Percentiles rank a stretch among this genome's conserved stretches.
phyloP scores from a whole-genome alignment of 192 early-diverging fungal species.

The Backusella sp. region DNA sequence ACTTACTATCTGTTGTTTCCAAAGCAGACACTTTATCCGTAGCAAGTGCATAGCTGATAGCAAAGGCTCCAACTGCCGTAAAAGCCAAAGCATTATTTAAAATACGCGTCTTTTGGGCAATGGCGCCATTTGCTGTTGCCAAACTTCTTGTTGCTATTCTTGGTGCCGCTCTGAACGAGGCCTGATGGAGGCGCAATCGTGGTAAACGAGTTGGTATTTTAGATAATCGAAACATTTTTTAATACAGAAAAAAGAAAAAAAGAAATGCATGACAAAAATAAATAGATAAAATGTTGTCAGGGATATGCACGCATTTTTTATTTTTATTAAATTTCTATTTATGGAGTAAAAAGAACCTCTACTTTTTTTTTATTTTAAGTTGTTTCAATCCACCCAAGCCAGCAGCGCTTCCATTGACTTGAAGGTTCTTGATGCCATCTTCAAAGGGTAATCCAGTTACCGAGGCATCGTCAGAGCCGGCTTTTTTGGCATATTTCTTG shows the following conservation, averaged over 20 bases:
- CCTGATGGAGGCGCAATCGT: background rate
- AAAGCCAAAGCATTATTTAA: background rate
- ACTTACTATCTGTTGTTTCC: background rate
- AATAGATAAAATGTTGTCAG: background rate
- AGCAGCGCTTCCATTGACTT: conserved; percentile 13
- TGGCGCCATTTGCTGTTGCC: background rate
- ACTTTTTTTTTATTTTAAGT: background rate
- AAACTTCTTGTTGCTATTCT: background rate
- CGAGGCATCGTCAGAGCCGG: conserved; percentile 15
- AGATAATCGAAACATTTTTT: background rate
- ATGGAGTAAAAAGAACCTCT: background rate
- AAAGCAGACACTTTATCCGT: background rate
- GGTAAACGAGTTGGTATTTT: background rate
- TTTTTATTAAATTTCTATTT: background rate
- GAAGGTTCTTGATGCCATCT: conserved; percentile 32
- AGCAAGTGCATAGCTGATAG: background rate
- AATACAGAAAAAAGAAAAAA: background rate
- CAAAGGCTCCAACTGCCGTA: background rate
- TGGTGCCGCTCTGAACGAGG: background rate
- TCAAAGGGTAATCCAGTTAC: conserved; percentile 30
- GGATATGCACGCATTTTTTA: background rate
- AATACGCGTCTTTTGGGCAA: background rate
- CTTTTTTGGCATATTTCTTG: conserved; percentile 42
- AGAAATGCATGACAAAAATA: background rate
- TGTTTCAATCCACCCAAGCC: background rate